These are phyloP conservation scores for Zhuliangozyma blackwelliae DNA, from an alignment of 1,139 yeast genomes.

Conservation along the genomic window DNA sequence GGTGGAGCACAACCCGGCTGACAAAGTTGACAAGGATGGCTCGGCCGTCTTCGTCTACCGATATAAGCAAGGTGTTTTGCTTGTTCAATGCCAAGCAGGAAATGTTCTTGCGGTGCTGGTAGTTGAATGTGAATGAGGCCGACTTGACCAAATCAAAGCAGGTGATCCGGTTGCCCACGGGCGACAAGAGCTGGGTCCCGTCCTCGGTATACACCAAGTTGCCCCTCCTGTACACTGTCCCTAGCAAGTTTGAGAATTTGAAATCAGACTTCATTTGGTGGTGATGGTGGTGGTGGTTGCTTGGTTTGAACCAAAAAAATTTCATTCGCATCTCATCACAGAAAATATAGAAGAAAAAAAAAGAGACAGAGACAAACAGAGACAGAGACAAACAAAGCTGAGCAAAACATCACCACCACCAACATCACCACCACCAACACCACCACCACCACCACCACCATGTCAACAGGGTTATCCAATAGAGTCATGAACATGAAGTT, in stretches of 20 bases:
- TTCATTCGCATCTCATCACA: neutral
- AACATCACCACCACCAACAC: neutral
- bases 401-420: too few relatives aligned
- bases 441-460: constrained; percentile 9
- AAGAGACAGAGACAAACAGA: neutral
- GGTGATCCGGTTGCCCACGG: constrained; percentile 91
- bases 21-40: constrained; percentile 85
- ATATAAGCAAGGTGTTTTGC: constrained; percentile 74
- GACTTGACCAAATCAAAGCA: constrained; percentile 84
- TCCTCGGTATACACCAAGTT: constrained; percentile 84
- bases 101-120: constrained; percentile 88
- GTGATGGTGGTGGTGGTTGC: neutral
- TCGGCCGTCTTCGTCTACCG: constrained; percentile 89
- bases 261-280: constrained; percentile 42
- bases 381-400: neutral
- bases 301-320: neutral
- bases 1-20: constrained; percentile 86
- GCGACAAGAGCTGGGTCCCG: constrained; percentile 79
- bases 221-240: constrained; percentile 92
- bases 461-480: constrained; percentile 49
- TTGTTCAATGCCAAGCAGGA: constrained; percentile 75
- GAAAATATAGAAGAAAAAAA: neutral
- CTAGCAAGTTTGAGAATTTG: constrained; percentile 78
- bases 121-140: constrained; percentile 82
- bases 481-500: constrained; percentile 72